phyloP scores from a whole-genome alignment of 202 grass and related monocot species.

The Eragrostis tef region DNA sequence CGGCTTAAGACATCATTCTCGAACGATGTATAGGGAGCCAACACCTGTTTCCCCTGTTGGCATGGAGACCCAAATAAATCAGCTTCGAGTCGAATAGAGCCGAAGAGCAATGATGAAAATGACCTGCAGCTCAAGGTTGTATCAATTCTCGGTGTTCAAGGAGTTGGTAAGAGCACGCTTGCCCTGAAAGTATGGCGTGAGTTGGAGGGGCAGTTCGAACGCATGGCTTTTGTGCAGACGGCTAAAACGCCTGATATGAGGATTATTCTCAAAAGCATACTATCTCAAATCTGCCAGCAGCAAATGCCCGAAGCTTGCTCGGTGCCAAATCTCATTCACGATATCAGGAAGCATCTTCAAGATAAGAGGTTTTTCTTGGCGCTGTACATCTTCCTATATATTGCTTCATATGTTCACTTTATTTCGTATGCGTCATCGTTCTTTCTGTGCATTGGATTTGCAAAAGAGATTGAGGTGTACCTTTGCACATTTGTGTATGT shows the following conservation, averaged over 20 bases:
- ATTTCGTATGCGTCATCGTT: too few species aligned
- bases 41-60: not conserved
- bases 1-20: not conserved
- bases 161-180: slow-evolving; percentile 26
- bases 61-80: not conserved
- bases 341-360: slow-evolving; percentile 5
- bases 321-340: not conserved
- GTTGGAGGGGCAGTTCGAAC: not conserved
- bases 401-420: not conserved
- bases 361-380: slow-evolving; percentile 25
- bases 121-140: slow-evolving; percentile 32
- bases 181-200: not conserved
- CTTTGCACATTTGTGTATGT: not conserved
- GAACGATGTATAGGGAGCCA: not conserved
- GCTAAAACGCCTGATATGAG: slow-evolving; percentile 23
- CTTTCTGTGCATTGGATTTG: not conserved
- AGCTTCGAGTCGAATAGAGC: not conserved
- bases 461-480: not conserved
- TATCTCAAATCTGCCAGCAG: slow-evolving; percentile 27
- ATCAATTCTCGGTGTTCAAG: slow-evolving; percentile 20
- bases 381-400: not conserved
- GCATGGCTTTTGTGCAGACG: slow-evolving; percentile 16
- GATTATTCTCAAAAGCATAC: slow-evolving; percentile 29
- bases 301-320: not conserved
- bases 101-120: not conserved